These are phyloP conservation scores for Pholiota molesta DNA, from an alignment of 768 basidiomycete species.

Conservation along the genomic window DNA sequence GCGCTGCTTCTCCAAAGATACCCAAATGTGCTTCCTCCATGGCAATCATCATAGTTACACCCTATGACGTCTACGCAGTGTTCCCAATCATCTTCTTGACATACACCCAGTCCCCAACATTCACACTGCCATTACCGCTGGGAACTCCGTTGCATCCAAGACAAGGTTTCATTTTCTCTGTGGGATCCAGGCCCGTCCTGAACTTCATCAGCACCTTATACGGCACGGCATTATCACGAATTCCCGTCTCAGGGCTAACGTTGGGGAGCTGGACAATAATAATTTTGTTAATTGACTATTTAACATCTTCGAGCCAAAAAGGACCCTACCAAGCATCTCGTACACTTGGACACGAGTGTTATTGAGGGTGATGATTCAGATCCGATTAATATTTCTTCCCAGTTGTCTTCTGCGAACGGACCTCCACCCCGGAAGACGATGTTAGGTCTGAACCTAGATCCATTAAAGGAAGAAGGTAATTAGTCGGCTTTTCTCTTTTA, in stretches of 20 bases:
- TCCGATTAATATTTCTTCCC: constrained; percentile 63
- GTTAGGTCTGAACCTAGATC: constrained; percentile 72
- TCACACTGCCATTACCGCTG: constrained; percentile 49
- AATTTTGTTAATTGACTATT: not conserved
- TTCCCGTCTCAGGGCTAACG: constrained; percentile 64
- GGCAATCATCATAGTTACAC: not conserved
- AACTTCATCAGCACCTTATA: constrained; percentile 78
- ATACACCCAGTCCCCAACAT: constrained; percentile 63
- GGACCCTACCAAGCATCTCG: constrained; percentile 67
- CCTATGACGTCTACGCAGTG: not conserved
- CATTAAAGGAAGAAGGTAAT: constrained; percentile 6
- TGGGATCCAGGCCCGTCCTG: constrained; percentile 59
- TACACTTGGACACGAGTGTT: constrained; percentile 67
- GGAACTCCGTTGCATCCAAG: constrained; percentile 70
- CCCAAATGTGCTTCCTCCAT: not conserved
- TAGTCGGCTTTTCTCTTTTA: not conserved
- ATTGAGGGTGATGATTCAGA: constrained; percentile 44
- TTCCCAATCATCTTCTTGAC: constrained; percentile 42
- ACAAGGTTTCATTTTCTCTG: constrained; percentile 53
- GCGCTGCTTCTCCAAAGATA: not conserved
- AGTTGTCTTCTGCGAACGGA: constrained; percentile 73
- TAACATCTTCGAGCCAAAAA: not conserved
- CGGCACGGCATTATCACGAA: constrained; percentile 72
- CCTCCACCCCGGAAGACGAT: constrained; percentile 69
- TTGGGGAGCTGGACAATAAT: constrained; percentile 62